Base-by-base conservation (phyloP, 192 early-diverging fungal species). In the Phlyctochytrium bullatum region DNA sequence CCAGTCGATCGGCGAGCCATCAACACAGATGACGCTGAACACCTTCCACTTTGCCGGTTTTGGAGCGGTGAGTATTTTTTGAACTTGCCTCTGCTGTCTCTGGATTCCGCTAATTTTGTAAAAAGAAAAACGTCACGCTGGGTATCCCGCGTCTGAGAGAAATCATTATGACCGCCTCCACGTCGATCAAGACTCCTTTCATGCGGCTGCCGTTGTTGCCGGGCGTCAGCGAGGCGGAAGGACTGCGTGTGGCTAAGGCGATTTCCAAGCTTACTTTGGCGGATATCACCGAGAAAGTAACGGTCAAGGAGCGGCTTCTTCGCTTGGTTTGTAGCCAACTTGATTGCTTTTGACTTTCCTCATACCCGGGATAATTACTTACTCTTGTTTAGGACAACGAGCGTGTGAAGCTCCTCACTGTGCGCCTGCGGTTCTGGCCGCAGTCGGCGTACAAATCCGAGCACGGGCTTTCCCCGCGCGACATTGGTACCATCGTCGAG, bases 21-120 rank as follows among this genome's bases (percentile, higher is more conserved):
- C 95, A 50, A 99, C 98, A 17, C 98, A 99, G 74, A 99, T 99
- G 98, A 99, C 98, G 36, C 85, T 99, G 34, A 99, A 99, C 82
- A 99, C 98, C 59, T 99, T 99, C 92, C 98, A 99, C 83, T 92
- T 97, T 80, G 82, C 82, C 73, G 82, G 82, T 29, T 93, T 90
- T 65, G 96, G 95, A 78, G 95, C 94, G 65, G 73, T 73, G 25
- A 73, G 72, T 73, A 50, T 14, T 25, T 25, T 40, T 67, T 10
- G n/a, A 27, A 28, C 51, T 47, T 12, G 32, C 29, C 6, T 67
- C 25, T 33, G 10, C 36, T 16, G 27, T 29, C 23, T 23, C 3
- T 61, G 24, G 6, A 54, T 71, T 20, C 16, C 36, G 12, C 33
- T n/a, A 16, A 34, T n/a, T 24, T 29, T 57, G 52, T 68, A 3